Evolutionary conservation across 1,139 yeast genomes (phyloP).

Genomic region (Kurtzmaniella quercitrusa): DNA sequence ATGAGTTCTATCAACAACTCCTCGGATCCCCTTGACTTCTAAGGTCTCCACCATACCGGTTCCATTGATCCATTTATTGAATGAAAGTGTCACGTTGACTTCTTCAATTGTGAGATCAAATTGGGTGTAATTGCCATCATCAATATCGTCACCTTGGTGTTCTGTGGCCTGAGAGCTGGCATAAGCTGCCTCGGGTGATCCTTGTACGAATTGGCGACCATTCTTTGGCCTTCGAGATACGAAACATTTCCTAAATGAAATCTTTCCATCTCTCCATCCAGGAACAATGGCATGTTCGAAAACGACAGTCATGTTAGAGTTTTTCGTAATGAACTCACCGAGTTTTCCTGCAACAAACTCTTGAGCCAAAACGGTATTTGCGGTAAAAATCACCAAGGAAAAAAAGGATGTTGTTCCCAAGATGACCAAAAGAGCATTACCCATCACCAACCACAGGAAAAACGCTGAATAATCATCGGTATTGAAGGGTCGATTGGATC

Average conservation of each 20-base stretch:
- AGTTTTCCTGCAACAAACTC: slow-evolving; percentile 78
- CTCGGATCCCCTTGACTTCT: slow-evolving; percentile 80
- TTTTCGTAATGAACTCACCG: slow-evolving; percentile 80
- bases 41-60: slow-evolving; percentile 81
- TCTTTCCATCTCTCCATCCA: slow-evolving; percentile 87
- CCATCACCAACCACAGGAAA: slow-evolving; percentile 86
- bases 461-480: slow-evolving; percentile 87
- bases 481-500: slow-evolving; percentile 62
- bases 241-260: slow-evolving; percentile 78
- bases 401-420: slow-evolving; percentile 89
- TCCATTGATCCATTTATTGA: slow-evolving; percentile 87
- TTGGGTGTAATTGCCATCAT: slow-evolving; percentile 94
- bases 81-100: slow-evolving; percentile 73
- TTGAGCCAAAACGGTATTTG: slow-evolving; percentile 87
- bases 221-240: slow-evolving; percentile 78
- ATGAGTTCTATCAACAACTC: slow-evolving; percentile 86
- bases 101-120: slow-evolving; percentile 88
- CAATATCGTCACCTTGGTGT: slow-evolving; percentile 23
- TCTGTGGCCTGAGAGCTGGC: slow-evolving; percentile 35
- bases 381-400: slow-evolving; percentile 69
- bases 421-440: slow-evolving; percentile 73
- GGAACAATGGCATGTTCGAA: slow-evolving; percentile 96
- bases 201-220: slow-evolving; percentile 53
- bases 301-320: slow-evolving; percentile 80
- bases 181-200: slow-evolving; percentile 69